phyloP scores from a whole-genome alignment of 2,329 filamentous ascomycete genomes.

The Penicillium capsulatum region DNA sequence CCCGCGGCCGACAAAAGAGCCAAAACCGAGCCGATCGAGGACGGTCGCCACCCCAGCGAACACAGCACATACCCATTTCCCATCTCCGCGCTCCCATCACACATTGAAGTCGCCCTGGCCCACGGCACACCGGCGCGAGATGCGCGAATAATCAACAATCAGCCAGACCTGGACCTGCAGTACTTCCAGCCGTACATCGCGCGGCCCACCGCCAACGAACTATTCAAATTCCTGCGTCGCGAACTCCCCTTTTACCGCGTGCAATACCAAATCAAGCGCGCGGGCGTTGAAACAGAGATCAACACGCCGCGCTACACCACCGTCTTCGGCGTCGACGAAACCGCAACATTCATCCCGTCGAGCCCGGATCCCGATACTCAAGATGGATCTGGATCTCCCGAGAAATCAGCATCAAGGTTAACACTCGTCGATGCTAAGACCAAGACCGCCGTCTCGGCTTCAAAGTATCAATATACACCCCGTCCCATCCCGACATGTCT shows the following conservation, averaged over 20 bases:
- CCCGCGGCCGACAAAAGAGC: slow-evolving; percentile 40
- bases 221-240: slow-evolving; percentile 68
- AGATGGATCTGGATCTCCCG: slow-evolving; percentile 4
- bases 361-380: neutral
- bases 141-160: slow-evolving; percentile 58
- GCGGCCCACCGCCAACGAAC: slow-evolving; percentile 49
- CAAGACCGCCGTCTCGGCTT: slow-evolving; percentile 36
- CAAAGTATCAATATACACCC: slow-evolving; percentile 59
- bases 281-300: slow-evolving; percentile 59
- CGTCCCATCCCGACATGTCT: slow-evolving; percentile 69
- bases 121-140: slow-evolving; percentile 48
- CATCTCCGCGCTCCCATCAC: slow-evolving; percentile 46
- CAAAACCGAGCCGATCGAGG: slow-evolving; percentile 24
- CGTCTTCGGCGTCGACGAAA: slow-evolving; percentile 61
- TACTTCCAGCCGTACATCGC: slow-evolving; percentile 73
- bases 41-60: slow-evolving; percentile 25
- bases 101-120: slow-evolving; percentile 29
- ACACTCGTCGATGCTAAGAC: slow-evolving; percentile 43
- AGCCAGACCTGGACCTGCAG: slow-evolving; percentile 66
- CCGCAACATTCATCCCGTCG: slow-evolving; percentile 51
- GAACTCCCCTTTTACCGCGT: slow-evolving; percentile 73
- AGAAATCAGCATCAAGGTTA: slow-evolving; percentile 5
- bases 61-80: slow-evolving; percentile 54
- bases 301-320: slow-evolving; percentile 59
- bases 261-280: slow-evolving; percentile 66